Evolutionary conservation across 2,329 filamentous ascomycete species (phyloP).

Genomic region (Phialophora macrospora): DNA sequence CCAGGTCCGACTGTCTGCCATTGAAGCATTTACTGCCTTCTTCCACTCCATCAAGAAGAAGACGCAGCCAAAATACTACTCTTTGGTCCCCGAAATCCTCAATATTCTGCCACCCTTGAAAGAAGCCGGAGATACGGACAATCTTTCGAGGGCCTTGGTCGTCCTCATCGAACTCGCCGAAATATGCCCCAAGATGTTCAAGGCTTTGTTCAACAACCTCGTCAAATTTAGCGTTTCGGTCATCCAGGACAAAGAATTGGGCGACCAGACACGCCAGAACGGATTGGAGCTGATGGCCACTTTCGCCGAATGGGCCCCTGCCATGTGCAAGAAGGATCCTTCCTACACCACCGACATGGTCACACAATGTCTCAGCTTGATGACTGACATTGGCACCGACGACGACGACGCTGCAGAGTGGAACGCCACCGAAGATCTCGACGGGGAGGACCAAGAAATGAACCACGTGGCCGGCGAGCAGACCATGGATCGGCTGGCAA

Average conservation of each 20-base stretch:
- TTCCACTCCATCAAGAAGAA: slow-evolving; percentile 91
- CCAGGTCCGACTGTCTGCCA: slow-evolving; percentile 86
- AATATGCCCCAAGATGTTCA: slow-evolving; percentile 96
- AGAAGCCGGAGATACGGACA: slow-evolving; percentile 85
- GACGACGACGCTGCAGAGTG: slow-evolving; percentile 95
- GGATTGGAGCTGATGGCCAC: slow-evolving; percentile 96
- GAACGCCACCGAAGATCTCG: slow-evolving; percentile 91
- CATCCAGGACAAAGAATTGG: slow-evolving; percentile 93
- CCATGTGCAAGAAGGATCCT: slow-evolving; percentile 93
- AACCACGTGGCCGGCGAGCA: slow-evolving; percentile 98
- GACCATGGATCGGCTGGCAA: slow-evolving; percentile 95
- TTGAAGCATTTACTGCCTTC: slow-evolving; percentile 96
- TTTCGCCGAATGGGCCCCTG: slow-evolving; percentile 91
- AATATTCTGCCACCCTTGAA: slow-evolving; percentile 95
- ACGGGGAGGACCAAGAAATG: slow-evolving; percentile 92
- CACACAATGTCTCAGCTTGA: slow-evolving; percentile 93
- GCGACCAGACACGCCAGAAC: slow-evolving; percentile 88
- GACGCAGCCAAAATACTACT: slow-evolving; percentile 83
- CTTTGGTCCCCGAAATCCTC: slow-evolving; percentile 84
- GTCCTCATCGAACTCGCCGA: slow-evolving; percentile 94
- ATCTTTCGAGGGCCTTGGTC: slow-evolving; percentile 85
- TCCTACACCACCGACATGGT: slow-evolving; percentile 96
- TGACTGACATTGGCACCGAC: slow-evolving; percentile 94
- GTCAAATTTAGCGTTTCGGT: slow-evolving; percentile 93
- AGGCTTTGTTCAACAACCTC: slow-evolving; percentile 86